Base-by-base conservation (phyloP, 2,329 filamentous ascomycete species). In the Chaetomium globosum region DNA sequence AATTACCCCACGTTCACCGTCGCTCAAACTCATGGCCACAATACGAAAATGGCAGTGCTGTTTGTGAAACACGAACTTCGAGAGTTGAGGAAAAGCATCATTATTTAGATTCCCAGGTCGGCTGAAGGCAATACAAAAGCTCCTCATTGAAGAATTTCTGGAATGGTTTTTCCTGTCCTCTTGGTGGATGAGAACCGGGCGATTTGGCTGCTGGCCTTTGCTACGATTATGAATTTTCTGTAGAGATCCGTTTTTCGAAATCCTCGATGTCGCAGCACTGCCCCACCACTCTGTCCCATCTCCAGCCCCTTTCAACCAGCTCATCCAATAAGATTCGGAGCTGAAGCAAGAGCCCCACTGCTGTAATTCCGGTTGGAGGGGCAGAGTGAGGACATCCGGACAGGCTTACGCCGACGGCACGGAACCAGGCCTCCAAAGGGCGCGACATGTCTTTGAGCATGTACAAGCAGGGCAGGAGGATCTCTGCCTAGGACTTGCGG, bases 351-450 rank as follows among this genome's bases (percentile, higher is more conserved):
- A 19, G 56, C n/a, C 55, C 65, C 65, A 67, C 64, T n/a, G 19
- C 4, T 56, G 64, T 26, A 63, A 63, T 65, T 68, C 63, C 61
- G 54, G 68, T 65, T 65, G 60, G 65, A 61, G 61, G 57, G 61
- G 56, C 26, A 61, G 55, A 59, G 23, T 13, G 48, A 62, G 56
- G 57, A 31, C 59, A 33, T 43, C 56, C 61, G 61, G 64, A 39
- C 63, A 60, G 65, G 65, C 67, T 69, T 66, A 67, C 67, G 64
- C 62, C 65, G 62, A 61, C 48, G 55, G 56, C 64, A 39, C 61
- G 51, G 64, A 39, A 56, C 59, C 26, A 53, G 59, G 64, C 64
- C 59, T 65, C 62, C 52, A 51, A 67, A 66, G 67, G 64, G 64
- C 61, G 64, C 58, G 30, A 30, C 31, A 53, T 61, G 61, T 66